phyloP scores from a whole-genome alignment of 2,329 filamentous ascomycete species.

The Fusarium proliferatum region DNA sequence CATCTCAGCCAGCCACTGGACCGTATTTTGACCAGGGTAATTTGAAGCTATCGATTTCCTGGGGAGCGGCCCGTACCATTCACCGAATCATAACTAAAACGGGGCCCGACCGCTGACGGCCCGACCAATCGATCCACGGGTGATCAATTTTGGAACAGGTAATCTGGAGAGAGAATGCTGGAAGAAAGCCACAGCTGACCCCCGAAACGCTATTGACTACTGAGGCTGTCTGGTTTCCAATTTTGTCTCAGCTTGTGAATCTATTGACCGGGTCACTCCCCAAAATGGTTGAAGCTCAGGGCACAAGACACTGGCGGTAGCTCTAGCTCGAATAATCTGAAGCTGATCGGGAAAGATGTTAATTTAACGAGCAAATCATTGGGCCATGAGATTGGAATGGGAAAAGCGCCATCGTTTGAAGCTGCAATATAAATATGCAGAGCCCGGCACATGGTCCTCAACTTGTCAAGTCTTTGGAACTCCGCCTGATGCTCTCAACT shows the following conservation, averaged over 20 bases:
- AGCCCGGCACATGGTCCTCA: no score
- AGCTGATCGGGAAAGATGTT: background rate
- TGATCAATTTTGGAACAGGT: background rate
- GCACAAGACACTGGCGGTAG: background rate
- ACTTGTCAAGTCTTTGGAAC: fast-evolving
- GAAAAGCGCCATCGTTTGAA: background rate
- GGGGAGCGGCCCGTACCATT: background rate
- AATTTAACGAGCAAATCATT: background rate
- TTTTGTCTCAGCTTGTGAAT: background rate
- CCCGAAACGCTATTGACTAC: background rate
- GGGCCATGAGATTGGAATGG: background rate
- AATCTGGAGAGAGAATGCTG: background rate
- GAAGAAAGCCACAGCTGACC: background rate
- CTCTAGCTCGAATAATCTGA: background rate
- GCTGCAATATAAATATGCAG: background rate
- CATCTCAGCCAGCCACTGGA: conserved; percentile 19
- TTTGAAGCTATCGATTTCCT: background rate
- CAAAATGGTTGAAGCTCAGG: background rate
- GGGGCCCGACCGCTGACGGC: no score
- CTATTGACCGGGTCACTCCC: background rate
- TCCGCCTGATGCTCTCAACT: background rate
- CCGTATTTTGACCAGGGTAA: background rate
- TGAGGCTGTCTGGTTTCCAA: background rate
- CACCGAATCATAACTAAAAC: background rate
- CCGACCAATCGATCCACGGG: background rate